Evolutionary conservation across 2,329 filamentous ascomycete genomes (phyloP).

Genomic region (Botrytis elliptica): DNA sequence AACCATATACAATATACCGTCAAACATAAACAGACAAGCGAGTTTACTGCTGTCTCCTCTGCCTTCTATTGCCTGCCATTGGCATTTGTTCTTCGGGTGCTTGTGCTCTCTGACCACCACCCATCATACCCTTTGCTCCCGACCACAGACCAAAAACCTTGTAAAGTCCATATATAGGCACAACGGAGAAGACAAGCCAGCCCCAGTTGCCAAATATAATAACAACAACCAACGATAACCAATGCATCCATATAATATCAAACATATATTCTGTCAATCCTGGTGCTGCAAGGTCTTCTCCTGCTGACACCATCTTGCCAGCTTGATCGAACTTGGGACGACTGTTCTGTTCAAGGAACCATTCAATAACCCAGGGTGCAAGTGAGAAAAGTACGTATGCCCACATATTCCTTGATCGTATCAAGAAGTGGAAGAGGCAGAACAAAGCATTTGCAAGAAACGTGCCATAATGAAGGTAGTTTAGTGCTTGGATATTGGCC

Average conservation of each 20-base stretch:
- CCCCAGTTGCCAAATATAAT: conserved; percentile 78
- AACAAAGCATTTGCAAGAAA: conserved; percentile 71
- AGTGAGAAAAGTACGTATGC: conserved; percentile 71
- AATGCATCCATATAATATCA: conserved; percentile 94
- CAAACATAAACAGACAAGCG: background rate
- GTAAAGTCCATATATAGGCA: conserved; percentile 38
- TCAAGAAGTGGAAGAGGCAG: conserved; percentile 64
- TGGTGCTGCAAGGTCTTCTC: conserved; percentile 83
- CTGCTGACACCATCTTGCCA: conserved; percentile 61
- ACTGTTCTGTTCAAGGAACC: conserved; percentile 79
- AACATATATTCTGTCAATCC: conserved; percentile 98
- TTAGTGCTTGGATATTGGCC: conserved; percentile 73
- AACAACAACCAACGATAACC: conserved; percentile 71
- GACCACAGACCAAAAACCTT: conserved; percentile 39
- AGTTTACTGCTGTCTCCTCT: conserved; percentile 33
- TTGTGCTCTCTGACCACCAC: conserved; percentile 33
- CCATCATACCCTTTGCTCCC: conserved; percentile 40
- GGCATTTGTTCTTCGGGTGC: conserved; percentile 34
- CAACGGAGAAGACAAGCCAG: conserved; percentile 58
- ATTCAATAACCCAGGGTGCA: conserved; percentile 77
- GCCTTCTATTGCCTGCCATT: conserved; percentile 36
- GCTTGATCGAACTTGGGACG: conserved; percentile 67
- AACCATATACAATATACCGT: background rate
- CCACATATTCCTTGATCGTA: conserved; percentile 61
- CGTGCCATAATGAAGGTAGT: conserved; percentile 77